Percentiles rank a stretch among this genome's conserved stretches.
Evolutionary conservation across 1,284 basidiomycete species (phyloP).

Genomic region (Rhizoctonia solani): DNA sequence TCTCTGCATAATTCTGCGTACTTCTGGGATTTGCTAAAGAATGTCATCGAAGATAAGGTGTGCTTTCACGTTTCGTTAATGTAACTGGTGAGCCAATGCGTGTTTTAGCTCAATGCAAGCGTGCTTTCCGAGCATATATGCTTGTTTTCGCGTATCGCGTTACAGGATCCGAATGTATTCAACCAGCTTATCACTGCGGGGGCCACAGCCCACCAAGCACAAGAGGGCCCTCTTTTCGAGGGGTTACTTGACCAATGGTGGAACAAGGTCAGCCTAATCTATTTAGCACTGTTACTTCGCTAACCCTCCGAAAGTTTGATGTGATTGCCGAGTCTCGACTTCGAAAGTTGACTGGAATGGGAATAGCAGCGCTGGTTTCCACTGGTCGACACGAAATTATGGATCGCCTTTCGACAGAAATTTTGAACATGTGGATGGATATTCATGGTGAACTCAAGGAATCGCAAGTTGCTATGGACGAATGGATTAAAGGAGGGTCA

Average conservation of each 20-base stretch:
- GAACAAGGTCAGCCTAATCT: slow-evolving; percentile 59
- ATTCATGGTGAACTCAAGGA: slow-evolving; percentile 87
- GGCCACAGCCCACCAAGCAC: slow-evolving; percentile 48
- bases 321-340: slow-evolving; percentile 78
- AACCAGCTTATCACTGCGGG: slow-evolving; percentile 66
- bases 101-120: slow-evolving; percentile 53
- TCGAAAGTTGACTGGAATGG: slow-evolving; percentile 74
- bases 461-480: slow-evolving; percentile 51
- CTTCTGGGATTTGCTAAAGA: slow-evolving; percentile 61
- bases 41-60: slow-evolving; percentile 69
- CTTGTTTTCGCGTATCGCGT: slow-evolving; percentile 67
- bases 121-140: slow-evolving; percentile 68
- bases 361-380: slow-evolving; percentile 70
- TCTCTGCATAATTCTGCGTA: slow-evolving; percentile 70
- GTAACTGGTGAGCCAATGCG: neutral
- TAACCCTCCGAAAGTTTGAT: slow-evolving; percentile 70
- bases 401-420: slow-evolving; percentile 66
- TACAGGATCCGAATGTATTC: slow-evolving; percentile 67
- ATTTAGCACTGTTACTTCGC: neutral
- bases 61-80: slow-evolving; percentile 36
- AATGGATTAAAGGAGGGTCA: slow-evolving; percentile 11
- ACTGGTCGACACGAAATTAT: slow-evolving; percentile 72
- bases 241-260: slow-evolving; percentile 77
- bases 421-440: slow-evolving; percentile 89
- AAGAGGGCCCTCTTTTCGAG: slow-evolving; percentile 58